Conservation (phyloP, 371 early-diverging fungal genomes). For the Zychaea mexicana region DNA sequence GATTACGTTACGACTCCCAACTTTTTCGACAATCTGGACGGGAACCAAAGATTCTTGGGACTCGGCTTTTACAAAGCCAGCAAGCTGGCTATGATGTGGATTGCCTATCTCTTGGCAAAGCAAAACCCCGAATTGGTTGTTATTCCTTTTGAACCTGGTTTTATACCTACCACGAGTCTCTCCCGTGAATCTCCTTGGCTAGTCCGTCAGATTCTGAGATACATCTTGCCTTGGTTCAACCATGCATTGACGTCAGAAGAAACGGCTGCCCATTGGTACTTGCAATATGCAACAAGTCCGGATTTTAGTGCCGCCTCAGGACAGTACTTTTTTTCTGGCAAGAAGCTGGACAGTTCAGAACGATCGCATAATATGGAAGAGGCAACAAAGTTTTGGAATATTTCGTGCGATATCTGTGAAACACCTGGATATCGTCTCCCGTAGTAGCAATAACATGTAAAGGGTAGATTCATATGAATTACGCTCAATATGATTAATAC, state of each 20-base stretch:
- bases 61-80: conserved; percentile 40
- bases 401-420: conserved; percentile 26
- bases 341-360: conserved; percentile 21
- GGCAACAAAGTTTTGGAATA: conserved; percentile 27
- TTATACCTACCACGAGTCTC: conserved; percentile 44
- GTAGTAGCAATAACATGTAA: too few relatives aligned
- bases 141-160: conserved; percentile 38
- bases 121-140: conserved; percentile 14
- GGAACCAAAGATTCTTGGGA: conserved; percentile 22
- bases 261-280: conserved; percentile 23
- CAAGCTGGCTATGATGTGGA: conserved; percentile 29
- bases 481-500: too few relatives aligned
- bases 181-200: conserved; percentile 22
- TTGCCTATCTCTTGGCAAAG: conserved; percentile 21
- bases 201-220: conserved; percentile 17
- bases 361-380: conserved; percentile 29
- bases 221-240: conserved; percentile 13
- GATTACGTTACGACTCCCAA: background rate
- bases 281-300: conserved; percentile 27
- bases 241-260: conserved; percentile 30
- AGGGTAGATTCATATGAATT: too few relatives aligned
- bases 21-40: conserved; percentile 25
- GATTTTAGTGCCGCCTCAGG: conserved; percentile 41
- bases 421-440: background rate
- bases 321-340: conserved; percentile 18